phyloP scores from a whole-genome alignment of 148 eudicot genomes.

The Chenopodium quinoa region DNA sequence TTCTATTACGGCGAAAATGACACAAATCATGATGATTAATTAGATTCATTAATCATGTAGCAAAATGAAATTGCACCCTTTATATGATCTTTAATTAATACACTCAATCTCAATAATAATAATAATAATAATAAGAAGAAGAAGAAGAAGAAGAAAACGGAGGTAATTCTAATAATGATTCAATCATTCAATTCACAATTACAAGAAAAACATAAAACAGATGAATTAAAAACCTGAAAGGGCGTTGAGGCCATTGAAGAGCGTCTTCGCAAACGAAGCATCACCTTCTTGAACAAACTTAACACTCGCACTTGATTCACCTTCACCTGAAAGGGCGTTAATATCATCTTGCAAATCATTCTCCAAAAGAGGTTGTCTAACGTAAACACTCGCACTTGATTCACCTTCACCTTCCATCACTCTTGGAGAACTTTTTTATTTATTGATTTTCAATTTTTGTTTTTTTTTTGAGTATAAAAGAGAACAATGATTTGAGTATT shows the following conservation, averaged over 20 bases:
- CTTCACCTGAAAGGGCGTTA: not conserved
- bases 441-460: too few relatives aligned
- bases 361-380: not conserved
- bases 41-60: too few relatives aligned
- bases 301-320: too few relatives aligned
- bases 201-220: not conserved
- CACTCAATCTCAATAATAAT: too few relatives aligned
- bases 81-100: too few relatives aligned
- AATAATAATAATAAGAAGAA: too few relatives aligned
- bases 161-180: too few relatives aligned
- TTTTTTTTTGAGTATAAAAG: not conserved
- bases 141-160: too few relatives aligned
- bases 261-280: slow-evolving; percentile 7
- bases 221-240: not conserved
- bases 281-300: not conserved
- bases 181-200: not conserved
- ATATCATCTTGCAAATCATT: not conserved
- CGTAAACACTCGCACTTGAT: not conserved
- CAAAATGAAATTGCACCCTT: too few relatives aligned
- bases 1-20: too few relatives aligned
- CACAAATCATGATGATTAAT: too few relatives aligned
- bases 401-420: not conserved
- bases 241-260: slow-evolving; percentile 2
- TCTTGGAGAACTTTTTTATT: not conserved
- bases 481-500: not conserved